These are phyloP conservation scores for Trapa bicornis DNA, from an alignment of 345 rosid genomes.

Conservation along the genomic window DNA sequence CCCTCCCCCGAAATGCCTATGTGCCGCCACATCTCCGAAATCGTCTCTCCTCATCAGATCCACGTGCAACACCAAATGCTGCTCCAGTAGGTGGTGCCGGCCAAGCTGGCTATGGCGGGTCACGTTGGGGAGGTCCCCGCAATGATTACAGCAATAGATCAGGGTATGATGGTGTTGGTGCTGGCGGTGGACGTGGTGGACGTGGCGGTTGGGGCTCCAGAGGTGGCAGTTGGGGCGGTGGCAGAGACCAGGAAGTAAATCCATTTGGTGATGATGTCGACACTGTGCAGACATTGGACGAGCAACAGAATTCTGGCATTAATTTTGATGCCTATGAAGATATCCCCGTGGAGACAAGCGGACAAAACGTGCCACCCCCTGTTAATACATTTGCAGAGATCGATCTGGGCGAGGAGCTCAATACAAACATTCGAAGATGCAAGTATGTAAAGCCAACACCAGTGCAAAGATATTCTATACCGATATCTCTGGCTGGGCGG, in stretches of 20 bases:
- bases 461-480: conserved; percentile 85
- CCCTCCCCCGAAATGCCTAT: conserved; percentile 29
- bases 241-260: conserved; percentile 76
- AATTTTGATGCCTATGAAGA: conserved; percentile 97
- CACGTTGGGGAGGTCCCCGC: conserved; percentile 50
- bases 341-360: conserved; percentile 93
- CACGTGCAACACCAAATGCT: conserved; percentile 33
- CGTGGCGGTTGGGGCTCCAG: conserved; percentile 52
- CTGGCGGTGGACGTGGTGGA: conserved; percentile 39
- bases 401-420: conserved; percentile 84
- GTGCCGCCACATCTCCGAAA: conserved; percentile 89
- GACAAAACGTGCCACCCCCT: conserved; percentile 88
- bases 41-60: conserved; percentile 34
- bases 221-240: conserved; percentile 71
- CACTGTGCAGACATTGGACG: conserved; percentile 33
- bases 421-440: conserved; percentile 73
- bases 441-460: conserved; percentile 97
- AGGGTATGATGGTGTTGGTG: conserved; percentile 23
- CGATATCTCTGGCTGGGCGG: conserved; percentile 67
- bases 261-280: conserved; percentile 68
- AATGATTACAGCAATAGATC: conserved; percentile 24
- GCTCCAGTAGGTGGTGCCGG: conserved; percentile 33
- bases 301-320: conserved; percentile 64
- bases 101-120: conserved; percentile 30
- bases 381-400: conserved; percentile 85